These are phyloP conservation scores for Xylariaceae sp. DNA, from an alignment of 2,329 filamentous ascomycete genomes.

Conservation along the genomic window DNA sequence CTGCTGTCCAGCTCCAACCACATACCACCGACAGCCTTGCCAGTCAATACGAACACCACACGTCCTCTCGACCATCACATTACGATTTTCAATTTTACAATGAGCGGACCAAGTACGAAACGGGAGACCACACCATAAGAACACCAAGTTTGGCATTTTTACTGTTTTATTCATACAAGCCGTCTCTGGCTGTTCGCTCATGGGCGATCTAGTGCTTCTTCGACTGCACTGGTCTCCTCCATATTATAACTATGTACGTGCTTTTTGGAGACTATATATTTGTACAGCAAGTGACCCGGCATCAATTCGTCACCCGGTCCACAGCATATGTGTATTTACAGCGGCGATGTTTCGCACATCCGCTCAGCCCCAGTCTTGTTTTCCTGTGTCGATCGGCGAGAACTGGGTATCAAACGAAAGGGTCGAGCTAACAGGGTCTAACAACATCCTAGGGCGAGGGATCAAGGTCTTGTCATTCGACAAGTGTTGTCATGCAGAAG, in stretches of 20 bases:
- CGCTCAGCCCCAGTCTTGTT: constrained; percentile 2
- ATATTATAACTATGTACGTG: constrained; percentile 26
- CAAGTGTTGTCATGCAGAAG: too few relatives aligned
- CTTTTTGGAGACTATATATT: constrained; percentile 24
- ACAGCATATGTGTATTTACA: constrained; percentile 28
- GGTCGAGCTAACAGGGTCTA: constrained; percentile 2
- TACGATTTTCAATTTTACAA: background rate
- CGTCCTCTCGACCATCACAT: background rate
- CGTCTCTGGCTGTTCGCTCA: background rate
- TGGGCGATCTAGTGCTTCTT: background rate
- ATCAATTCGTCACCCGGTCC: constrained; percentile 8
- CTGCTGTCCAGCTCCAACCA: background rate
- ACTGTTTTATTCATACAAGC: constrained; percentile 16
- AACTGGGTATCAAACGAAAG: constrained; percentile 19
- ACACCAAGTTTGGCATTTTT: constrained; percentile 8
- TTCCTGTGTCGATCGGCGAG: constrained; percentile 7
- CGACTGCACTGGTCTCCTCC: constrained; percentile 6
- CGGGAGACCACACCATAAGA: background rate
- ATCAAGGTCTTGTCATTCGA: background rate
- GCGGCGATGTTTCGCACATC: constrained; percentile 7
- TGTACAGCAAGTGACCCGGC: constrained; percentile 18
- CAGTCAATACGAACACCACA: background rate
- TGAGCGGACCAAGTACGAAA: too few relatives aligned
- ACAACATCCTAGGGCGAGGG: constrained; percentile 5
- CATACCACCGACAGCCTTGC: background rate